Percentiles rank a stretch among this genome's conserved stretches.
Evolutionary conservation across 371 early-diverging fungal genomes (phyloP).

Genomic region (Conidiobolus incongruus): DNA sequence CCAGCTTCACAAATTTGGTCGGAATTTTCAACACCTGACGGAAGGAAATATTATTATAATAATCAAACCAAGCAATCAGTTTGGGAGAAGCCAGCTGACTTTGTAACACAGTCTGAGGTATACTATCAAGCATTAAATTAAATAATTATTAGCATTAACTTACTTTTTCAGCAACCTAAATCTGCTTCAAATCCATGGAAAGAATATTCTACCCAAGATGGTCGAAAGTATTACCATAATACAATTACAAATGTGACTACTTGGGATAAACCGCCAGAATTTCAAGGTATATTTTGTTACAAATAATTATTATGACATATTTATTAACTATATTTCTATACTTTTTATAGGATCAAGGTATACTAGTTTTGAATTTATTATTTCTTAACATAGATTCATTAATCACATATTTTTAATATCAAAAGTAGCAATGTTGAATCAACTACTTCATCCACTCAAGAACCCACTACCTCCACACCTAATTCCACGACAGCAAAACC

Average conservation of each 20-base stretch:
- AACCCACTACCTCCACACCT: constrained; percentile 5
- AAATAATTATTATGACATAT: not conserved
- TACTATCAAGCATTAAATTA: not conserved
- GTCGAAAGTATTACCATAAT: constrained; percentile 79
- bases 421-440: not conserved
- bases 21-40: constrained; percentile 53
- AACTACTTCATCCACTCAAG: not conserved
- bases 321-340: not conserved
- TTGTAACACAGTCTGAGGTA: constrained; percentile 63
- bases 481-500: constrained; percentile 5
- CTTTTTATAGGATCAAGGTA: constrained; percentile 2
- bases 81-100: constrained; percentile 90
- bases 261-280: constrained; percentile 70
- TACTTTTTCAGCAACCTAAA: too few relatives aligned
- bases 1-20: too few relatives aligned
- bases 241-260: constrained; percentile 52
- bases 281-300: constrained; percentile 8
- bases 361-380: not conserved
- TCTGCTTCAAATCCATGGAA: constrained; percentile 32
- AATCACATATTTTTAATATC: constrained; percentile 2
- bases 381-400: not conserved
- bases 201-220: constrained; percentile 61
- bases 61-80: constrained; percentile 47
- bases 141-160: not conserved
- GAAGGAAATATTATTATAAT: constrained; percentile 71